Evolutionary conservation across 2,329 filamentous ascomycete species (phyloP).

Genomic region (Whalleya microplaca): DNA sequence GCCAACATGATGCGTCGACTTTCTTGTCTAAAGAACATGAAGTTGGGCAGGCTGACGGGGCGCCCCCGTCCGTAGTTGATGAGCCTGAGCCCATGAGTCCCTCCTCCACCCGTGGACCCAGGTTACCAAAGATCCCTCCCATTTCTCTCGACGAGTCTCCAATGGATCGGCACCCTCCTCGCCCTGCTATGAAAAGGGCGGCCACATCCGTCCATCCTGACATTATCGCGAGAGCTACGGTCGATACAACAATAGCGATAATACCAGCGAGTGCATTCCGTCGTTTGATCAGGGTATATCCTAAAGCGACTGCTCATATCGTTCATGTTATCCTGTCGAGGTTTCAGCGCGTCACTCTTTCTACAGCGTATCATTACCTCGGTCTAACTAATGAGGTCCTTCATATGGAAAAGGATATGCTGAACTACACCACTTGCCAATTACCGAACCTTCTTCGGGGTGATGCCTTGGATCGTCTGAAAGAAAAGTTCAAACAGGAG

Average conservation of each 20-base stretch:
- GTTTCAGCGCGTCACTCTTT: slow-evolving; percentile 90
- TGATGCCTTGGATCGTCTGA: slow-evolving; percentile 78
- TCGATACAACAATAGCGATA: slow-evolving; percentile 97
- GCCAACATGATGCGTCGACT: slow-evolving; percentile 15
- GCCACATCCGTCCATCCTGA: slow-evolving; percentile 90
- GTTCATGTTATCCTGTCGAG: slow-evolving; percentile 96
- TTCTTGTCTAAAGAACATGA: slow-evolving; percentile 17
- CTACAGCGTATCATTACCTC: slow-evolving; percentile 92
- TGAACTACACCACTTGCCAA: slow-evolving; percentile 88
- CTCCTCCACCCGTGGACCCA: slow-evolving; percentile 37
- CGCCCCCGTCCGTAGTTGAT: slow-evolving; percentile 25
- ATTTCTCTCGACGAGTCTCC: slow-evolving; percentile 67
- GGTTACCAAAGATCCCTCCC: slow-evolving; percentile 69
- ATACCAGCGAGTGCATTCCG: slow-evolving; percentile 96
- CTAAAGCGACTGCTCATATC: slow-evolving; percentile 94
- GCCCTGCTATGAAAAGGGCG: slow-evolving; percentile 50
- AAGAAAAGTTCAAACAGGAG: slow-evolving; percentile 89
- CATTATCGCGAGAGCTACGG: slow-evolving; percentile 92
- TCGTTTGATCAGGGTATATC: slow-evolving; percentile 89
- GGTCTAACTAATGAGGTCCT: slow-evolving; percentile 90
- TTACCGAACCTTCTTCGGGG: slow-evolving; percentile 89
- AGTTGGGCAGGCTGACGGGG: slow-evolving; percentile 34
- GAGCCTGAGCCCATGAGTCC: slow-evolving; percentile 33
- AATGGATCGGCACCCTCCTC: slow-evolving; percentile 34
- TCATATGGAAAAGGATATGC: slow-evolving; percentile 91